phyloP scores from a whole-genome alignment of 2,329 filamentous ascomycete species.

The Penicillium sp. region DNA sequence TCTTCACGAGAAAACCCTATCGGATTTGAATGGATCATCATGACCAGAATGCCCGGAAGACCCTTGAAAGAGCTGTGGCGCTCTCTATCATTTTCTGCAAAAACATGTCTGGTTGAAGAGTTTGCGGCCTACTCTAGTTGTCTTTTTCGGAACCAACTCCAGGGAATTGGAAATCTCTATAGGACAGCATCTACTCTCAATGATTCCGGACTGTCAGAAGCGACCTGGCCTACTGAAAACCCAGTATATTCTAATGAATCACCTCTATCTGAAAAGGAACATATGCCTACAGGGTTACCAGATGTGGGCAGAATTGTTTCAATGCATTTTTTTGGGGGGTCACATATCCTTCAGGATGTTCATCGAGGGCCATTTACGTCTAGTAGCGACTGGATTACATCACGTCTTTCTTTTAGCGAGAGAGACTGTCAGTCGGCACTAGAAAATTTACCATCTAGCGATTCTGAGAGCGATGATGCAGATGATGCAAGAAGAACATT shows the following conservation, averaged over 20 bases:
- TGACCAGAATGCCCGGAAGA: constrained; percentile 13
- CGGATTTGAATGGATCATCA: constrained; percentile 21
- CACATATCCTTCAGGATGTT: constrained; percentile 9
- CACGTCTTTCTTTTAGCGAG: constrained; percentile 9
- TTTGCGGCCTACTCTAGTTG: constrained; percentile 6
- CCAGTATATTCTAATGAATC: constrained; percentile 3
- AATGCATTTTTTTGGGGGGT: constrained; percentile 15
- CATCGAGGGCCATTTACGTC: constrained; percentile 15
- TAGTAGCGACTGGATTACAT: constrained; percentile 13
- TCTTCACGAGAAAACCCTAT: constrained; percentile 13
- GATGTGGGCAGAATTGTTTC: constrained; percentile 17
- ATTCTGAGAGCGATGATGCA: constrained; percentile 13
- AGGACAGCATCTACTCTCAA: constrained; percentile 1
- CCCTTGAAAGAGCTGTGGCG: constrained; percentile 5
- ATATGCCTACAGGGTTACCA: neutral
- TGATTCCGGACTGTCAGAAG: constrained; percentile 2
- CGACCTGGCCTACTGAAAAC: constrained; percentile 2
- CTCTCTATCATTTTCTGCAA: constrained; percentile 9
- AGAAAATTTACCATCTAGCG: constrained; percentile 2
- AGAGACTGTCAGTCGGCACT: constrained; percentile 11
- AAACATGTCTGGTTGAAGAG: constrained; percentile 5
- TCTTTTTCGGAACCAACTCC: constrained; percentile 14
- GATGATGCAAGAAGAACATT: constrained; percentile 14
- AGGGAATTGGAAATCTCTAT: constrained; percentile 15
- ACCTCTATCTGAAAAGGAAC: constrained; percentile 3